Evolutionary conservation across 1,284 basidiomycete species (phyloP).

Genomic region (Rugosomyces carneus): DNA sequence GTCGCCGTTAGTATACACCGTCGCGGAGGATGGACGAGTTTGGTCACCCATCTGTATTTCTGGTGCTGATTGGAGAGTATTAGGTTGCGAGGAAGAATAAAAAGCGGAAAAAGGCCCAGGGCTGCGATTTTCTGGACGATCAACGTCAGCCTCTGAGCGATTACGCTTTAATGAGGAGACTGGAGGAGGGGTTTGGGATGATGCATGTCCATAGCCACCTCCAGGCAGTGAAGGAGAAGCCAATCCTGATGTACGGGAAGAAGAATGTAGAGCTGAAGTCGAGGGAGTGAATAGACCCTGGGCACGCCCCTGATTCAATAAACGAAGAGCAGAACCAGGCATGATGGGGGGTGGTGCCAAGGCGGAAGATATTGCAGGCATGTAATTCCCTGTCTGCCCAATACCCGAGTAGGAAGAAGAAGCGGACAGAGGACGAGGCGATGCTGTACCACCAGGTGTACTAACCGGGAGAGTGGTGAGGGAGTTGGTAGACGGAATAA

Average conservation of each 20-base stretch:
- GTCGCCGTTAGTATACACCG: slow-evolving; percentile 41
- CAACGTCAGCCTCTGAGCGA: slow-evolving; percentile 43
- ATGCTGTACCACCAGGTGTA: slow-evolving; percentile 39
- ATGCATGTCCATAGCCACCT: slow-evolving; percentile 34
- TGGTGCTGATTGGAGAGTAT: slow-evolving; percentile 26
- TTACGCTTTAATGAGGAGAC: slow-evolving; percentile 37
- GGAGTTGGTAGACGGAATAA: slow-evolving; percentile 71
- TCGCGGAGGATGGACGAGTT: slow-evolving; percentile 43
- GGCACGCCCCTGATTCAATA: slow-evolving; percentile 78
- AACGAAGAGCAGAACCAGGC: slow-evolving; percentile 72
- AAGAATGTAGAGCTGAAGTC: slow-evolving; percentile 43
- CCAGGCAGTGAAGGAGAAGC: slow-evolving; percentile 30
- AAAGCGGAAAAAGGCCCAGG: slow-evolving; percentile 24
- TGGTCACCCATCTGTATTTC: slow-evolving; percentile 42
- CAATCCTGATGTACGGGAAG: slow-evolving; percentile 31
- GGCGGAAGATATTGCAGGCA: slow-evolving; percentile 40
- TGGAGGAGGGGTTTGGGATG: slow-evolving; percentile 58
- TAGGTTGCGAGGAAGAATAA: slow-evolving; percentile 18
- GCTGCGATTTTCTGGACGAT: slow-evolving; percentile 19
- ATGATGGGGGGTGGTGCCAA: slow-evolving; percentile 73
- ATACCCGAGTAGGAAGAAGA: slow-evolving; percentile 45
- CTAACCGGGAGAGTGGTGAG: slow-evolving; percentile 54
- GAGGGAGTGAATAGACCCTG: slow-evolving; percentile 81
- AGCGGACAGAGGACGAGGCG: slow-evolving; percentile 46
- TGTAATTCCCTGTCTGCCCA: slow-evolving; percentile 36